A percentile compares a stretch with the other conserved stretches of the same genome.
Conservation (phyloP, 1,284 basidiomycete genomes). For the Garcileccinum viscosum region DNA sequence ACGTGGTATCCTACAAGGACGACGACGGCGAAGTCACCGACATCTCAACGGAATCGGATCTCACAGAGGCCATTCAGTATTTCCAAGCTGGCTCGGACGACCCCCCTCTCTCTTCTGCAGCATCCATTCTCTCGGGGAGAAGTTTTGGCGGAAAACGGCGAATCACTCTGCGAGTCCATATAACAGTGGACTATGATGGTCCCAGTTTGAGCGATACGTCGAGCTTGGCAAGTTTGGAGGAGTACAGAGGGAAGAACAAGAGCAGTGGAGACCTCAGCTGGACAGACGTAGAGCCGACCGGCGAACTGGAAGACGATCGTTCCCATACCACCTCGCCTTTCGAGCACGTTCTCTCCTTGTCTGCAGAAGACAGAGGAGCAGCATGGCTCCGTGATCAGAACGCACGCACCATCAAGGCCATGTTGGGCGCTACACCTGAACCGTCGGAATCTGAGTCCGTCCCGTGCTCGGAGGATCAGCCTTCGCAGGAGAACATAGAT, state of each 20-base stretch:
- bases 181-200: conserved; percentile 87
- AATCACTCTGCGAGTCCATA: conserved; percentile 77
- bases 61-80: conserved; percentile 86
- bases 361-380: conserved; percentile 68
- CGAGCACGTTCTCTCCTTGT: conserved; percentile 49
- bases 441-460: conserved; percentile 63
- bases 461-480: conserved; percentile 36
- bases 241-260: conserved; percentile 65
- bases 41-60: conserved; percentile 74
- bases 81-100: conserved; percentile 78
- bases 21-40: conserved; percentile 81
- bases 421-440: conserved; percentile 64
- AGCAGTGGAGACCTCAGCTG: conserved; percentile 67
- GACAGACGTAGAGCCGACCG: conserved; percentile 46
- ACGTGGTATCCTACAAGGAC: conserved; percentile 82
- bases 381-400: conserved; percentile 87
- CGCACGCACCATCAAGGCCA: conserved; percentile 61
- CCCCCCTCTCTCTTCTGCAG: conserved; percentile 67
- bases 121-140: conserved; percentile 75
- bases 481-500: conserved; percentile 46
- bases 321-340: conserved; percentile 43
- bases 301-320: conserved; percentile 66
- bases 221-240: conserved; percentile 78
- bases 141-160: conserved; percentile 72
- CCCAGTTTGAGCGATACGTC: conserved; percentile 89